Conservation (phyloP, 352 stramenopile genomes). For the Blastocystis sp. region DNA sequence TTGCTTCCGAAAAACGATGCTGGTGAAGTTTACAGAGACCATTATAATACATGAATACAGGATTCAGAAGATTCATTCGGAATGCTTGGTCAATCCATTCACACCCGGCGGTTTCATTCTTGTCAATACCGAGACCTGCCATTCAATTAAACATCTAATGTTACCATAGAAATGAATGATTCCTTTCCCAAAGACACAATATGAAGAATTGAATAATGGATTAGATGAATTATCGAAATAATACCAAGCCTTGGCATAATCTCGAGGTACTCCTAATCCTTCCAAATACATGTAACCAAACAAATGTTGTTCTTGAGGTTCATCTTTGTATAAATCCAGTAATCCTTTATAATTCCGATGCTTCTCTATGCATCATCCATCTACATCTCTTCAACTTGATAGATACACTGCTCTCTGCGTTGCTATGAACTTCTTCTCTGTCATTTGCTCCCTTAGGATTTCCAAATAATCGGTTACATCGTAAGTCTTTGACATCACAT, state of each 20-base stretch:
- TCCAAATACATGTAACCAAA: slow-evolving; percentile 51
- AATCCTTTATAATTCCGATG: background rate
- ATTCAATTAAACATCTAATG: background rate
- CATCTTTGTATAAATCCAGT: background rate
- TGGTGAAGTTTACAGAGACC: background rate
- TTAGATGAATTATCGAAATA: slow-evolving; percentile 41
- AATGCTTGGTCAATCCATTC: background rate
- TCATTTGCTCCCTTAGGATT: background rate
- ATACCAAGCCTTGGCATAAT: slow-evolving; percentile 4
- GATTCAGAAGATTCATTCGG: background rate
- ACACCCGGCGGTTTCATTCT: slow-evolving; percentile 7
- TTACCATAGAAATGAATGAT: slow-evolving; percentile 31
- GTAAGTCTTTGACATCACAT: background rate
- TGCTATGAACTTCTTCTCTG: background rate
- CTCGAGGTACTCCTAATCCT: background rate
- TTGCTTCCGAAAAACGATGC: background rate
- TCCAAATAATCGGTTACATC: slow-evolving; percentile 47
- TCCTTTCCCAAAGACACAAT: slow-evolving; percentile 12
- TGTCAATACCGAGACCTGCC: background rate
- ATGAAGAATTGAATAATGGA: slow-evolving; percentile 34
- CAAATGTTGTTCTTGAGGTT: slow-evolving; percentile 32
- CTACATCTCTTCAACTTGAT: background rate
- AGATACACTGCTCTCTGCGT: background rate
- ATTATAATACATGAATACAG: slow-evolving; percentile 34
- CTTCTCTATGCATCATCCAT: background rate